Conservation (phyloP, 345 rosid genomes). For the Linum tenue region DNA sequence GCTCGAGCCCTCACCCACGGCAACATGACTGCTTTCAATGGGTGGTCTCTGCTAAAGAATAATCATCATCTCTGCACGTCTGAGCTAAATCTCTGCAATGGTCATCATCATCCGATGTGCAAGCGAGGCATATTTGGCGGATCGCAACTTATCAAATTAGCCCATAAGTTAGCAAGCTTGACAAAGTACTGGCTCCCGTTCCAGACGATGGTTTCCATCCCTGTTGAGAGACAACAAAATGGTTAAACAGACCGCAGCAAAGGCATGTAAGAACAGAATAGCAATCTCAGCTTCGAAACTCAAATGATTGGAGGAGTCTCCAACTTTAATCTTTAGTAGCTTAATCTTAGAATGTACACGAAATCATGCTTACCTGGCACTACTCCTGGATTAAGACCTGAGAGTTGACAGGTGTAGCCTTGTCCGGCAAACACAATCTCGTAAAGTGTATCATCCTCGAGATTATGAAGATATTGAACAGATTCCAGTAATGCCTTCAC, state of each 20-base stretch:
- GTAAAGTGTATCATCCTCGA: constrained; percentile 34
- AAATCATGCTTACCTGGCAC: constrained; percentile 43
- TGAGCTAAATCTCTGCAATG: not conserved
- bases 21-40: too few relatives aligned
- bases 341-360: not conserved
- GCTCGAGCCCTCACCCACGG: too few relatives aligned
- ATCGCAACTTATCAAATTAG: constrained; percentile 42
- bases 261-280: not conserved
- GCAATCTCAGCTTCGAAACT: not conserved
- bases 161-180: constrained; percentile 76
- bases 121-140: constrained; percentile 48
- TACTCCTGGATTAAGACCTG: constrained; percentile 35
- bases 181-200: constrained; percentile 46
- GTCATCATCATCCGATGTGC: constrained; percentile 14
- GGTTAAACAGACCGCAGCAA: not conserved
- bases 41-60: not conserved
- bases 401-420: constrained; percentile 47
- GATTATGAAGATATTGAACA: constrained; percentile 32
- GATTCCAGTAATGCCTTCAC: constrained; percentile 40
- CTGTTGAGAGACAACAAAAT: constrained; percentile 31
- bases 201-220: constrained; percentile 55
- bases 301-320: not conserved
- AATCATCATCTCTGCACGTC: not conserved
- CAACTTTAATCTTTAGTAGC: not conserved
- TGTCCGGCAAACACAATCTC: constrained; percentile 33